Base-by-base conservation (phyloP, 345 rosid species). In the Eucalyptus tenuipes region DNA sequence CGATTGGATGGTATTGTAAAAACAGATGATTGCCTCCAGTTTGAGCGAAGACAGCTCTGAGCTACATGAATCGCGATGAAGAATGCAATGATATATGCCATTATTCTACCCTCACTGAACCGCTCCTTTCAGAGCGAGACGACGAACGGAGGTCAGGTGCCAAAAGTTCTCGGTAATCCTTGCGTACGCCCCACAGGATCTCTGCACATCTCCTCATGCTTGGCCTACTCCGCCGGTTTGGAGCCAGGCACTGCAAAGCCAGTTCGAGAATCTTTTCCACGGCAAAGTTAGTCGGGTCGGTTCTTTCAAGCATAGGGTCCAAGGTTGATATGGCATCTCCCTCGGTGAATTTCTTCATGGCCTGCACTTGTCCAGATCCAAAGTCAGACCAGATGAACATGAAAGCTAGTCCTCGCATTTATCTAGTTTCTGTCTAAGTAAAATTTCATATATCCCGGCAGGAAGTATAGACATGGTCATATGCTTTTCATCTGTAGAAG, bases 101-200 rank as follows among this genome's bases (percentile, higher is more conserved):
- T 90, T 86, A 92, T 85, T 85, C 85, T 89, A 89, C 93, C 87
- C 87, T 87, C 44, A 87, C 18, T 47, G 90, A 88, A 88, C 47
- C 42, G 64, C 89, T 91, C 87, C 91, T 90, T 87, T 87, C 90
- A 42, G 96, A 94, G 88, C 84, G 75, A 52, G 93, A 90, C 22
- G 94, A 86, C 24, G 92, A 93, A 68, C 42, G 89, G 79, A 87
- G 33, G 88, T 93, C 94, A 87, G 90, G 88, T 90, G 90, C 91
- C 42, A 88, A 90, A 68, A 81, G 49, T 40, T 94, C 97, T 90
- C 94, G 94, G 91, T 93, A 97, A 89, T 96, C 97, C 92, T 96
- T 98, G 20, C 99, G 99, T 53, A 97, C 93, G 47, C 93, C 90
- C 98, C 99, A 96, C 24, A 98, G 94, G 89, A 96, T 89, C 95